phyloP scores from a whole-genome alignment of 169 alveolate species.

The Besnoitia besnoiti region DNA sequence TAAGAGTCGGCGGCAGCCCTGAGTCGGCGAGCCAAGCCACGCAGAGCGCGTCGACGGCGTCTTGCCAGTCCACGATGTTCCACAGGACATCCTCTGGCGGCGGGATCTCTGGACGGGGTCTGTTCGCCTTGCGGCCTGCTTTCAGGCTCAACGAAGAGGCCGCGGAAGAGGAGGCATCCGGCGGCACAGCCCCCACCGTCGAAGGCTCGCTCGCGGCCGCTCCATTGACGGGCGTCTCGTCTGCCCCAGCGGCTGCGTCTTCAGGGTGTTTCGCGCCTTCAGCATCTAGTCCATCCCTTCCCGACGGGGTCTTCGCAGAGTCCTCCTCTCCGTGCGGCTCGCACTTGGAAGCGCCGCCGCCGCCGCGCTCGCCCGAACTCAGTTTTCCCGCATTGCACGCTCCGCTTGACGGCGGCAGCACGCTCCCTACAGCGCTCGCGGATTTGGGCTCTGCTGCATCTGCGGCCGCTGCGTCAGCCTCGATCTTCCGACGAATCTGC shows the following conservation, averaged over 20 bases:
- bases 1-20: background rate
- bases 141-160: background rate
- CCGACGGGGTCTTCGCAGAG: background rate
- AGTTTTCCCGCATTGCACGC: background rate
- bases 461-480: background rate
- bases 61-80: conserved; percentile 7
- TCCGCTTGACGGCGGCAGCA: background rate
- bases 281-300: background rate
- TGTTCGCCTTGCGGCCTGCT: background rate
- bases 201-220: background rate
- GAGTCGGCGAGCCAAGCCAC: conserved; percentile 35
- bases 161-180: background rate
- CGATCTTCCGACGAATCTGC: background rate
- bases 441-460: too few species aligned
- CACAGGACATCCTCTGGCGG: conserved; percentile 30
- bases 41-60: conserved; percentile 20
- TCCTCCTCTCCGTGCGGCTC: background rate
- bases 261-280: background rate
- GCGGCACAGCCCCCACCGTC: background rate
- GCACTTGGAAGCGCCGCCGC: background rate
- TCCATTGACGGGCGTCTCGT: background rate
- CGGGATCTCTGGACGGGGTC: background rate
- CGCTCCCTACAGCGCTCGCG: too few species aligned
- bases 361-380: background rate
- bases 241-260: background rate